Conservation (phyloP, 208 protist genomes). For the Trypanosoma congolense region DNA sequence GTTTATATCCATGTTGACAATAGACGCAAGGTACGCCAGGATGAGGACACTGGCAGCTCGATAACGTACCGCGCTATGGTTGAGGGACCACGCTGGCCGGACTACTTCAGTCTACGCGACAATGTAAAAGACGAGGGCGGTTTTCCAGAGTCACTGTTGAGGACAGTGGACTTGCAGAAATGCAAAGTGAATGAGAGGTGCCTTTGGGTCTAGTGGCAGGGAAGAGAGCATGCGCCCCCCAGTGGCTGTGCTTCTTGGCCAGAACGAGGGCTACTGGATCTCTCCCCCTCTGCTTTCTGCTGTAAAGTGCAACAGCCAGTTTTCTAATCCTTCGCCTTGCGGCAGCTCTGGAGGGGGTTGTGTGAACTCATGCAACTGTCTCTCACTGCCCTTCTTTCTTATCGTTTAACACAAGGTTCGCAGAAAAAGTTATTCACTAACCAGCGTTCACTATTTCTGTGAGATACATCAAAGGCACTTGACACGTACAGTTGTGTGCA, state of each 20-base stretch:
- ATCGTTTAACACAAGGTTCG: no score
- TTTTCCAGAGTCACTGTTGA: conserved; percentile 17
- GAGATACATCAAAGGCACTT: no score
- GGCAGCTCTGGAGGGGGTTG: background rate
- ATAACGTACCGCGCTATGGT: conserved; percentile 20
- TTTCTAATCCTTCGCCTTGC: no score
- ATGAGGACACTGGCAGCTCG: conserved; percentile 1
- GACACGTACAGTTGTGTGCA: no score
- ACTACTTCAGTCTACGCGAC: conserved; percentile 17
- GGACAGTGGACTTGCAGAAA: conserved; percentile 22
- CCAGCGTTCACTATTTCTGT: no score
- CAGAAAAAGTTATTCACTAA: no score
- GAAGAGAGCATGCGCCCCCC: no score
- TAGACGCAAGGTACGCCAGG: background rate
- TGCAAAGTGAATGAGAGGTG: conserved; percentile 23
- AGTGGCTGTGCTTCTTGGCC: no score
- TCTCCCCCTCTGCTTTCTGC: background rate
- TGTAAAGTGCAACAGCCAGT: background rate
- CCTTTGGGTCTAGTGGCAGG: conserved; percentile 23
- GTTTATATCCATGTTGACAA: conserved; percentile 25
- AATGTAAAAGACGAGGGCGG: conserved; percentile 7
- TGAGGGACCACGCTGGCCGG: conserved; percentile 21
- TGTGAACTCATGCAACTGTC: no score
- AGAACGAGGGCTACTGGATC: no score
- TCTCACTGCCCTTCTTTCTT: no score